Percentiles rank a stretch among this genome's conserved stretches.
Evolutionary conservation across 805 yeast genomes (phyloP).

Genomic region (Nakazawaea peltata): DNA sequence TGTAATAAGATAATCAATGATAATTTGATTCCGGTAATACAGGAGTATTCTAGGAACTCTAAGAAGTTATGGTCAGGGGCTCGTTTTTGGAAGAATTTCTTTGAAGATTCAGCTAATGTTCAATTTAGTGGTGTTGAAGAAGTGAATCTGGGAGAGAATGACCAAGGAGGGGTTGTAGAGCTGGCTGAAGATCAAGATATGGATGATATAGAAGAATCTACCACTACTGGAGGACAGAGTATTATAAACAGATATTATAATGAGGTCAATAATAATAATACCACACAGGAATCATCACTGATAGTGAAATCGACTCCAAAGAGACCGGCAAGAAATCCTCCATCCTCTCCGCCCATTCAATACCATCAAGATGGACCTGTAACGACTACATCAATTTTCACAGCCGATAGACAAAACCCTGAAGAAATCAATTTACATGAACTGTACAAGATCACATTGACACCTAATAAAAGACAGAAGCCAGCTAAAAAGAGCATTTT

Average conservation of each 20-base stretch:
- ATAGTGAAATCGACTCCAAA: conserved; percentile 8
- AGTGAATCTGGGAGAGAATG: conserved; percentile 6
- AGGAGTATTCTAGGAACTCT: conserved; percentile 50
- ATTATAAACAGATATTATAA: conserved; percentile 6
- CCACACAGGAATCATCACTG: conserved; percentile 1
- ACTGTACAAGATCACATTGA: conserved; percentile 6
- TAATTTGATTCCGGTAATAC: conserved; percentile 58
- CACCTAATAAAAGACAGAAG: conserved; percentile 10
- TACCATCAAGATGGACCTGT: not conserved
- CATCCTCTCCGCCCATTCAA: conserved; percentile 6
- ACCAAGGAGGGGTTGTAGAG: conserved; percentile 10
- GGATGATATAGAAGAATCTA: conserved; percentile 10
- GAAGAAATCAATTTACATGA: conserved; percentile 7
- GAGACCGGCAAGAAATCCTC: conserved; percentile 2
- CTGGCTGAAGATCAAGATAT: conserved; percentile 8
- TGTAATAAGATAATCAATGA: conserved; percentile 65
- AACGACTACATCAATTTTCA: conserved; percentile 3
- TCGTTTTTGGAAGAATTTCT: conserved; percentile 69
- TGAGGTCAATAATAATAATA: conserved; percentile 1
- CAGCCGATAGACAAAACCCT: not conserved
- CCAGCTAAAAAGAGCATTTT: not conserved
- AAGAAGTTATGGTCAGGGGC: conserved; percentile 57
- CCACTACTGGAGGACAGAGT: conserved; percentile 10
- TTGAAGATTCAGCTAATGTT: conserved; percentile 69
- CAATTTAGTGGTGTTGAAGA: conserved; percentile 48